Base-by-base conservation (phyloP, 177 flowering plant genomes). In the Tripterygium wilfordii region DNA sequence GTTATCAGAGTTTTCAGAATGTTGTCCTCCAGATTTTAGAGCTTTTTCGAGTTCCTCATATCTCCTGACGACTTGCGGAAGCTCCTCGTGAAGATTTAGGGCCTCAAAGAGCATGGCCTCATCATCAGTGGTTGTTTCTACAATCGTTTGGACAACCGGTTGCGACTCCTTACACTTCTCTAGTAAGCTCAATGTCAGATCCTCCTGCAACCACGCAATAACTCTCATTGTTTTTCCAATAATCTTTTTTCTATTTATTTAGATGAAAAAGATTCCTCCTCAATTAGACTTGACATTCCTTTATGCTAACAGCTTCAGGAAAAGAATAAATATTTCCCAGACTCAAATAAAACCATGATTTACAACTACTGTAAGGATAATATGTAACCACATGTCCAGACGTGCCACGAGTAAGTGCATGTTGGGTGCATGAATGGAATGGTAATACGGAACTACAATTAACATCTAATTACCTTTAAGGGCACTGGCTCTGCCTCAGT, bases 61-160 rank as follows among this genome's bases (percentile, higher is more conserved):
- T 54, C 54, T 79, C 36, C 82, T 70, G 61, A 85, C 65, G 53
- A 79, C 71, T 30, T 60, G 63, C 42, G 74, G 79, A 45, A 89
- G 84, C 63, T 82, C 82, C 13, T 86, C 97, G 27, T 89, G 69
- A 25, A 89, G 80, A 70, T 70, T 72, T 25, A 89, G 69, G 27
- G 97, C 95, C 57, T 84, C 95, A 41, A 84, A 83, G 19, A 89
- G 86, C 65, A 83, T 57, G 5, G 40, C 68, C 44, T 89, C 94
- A 42, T 89, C 88, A 9, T 80, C 80, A 18, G 59, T 56, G 12
- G 88, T 77, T 55, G 62, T 72, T 53, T 89, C 79, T 46, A 83
- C 66, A 47, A 89, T 75, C 60, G 80, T 76, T 58, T 84, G 84
- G 40, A 86, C 47, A 24, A 51, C 63, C 19, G 83, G 77, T 47